These are phyloP conservation scores for Uromyces viciae-fabae DNA, from an alignment of 1,284 basidiomycete genomes.

Conservation along the genomic window DNA sequence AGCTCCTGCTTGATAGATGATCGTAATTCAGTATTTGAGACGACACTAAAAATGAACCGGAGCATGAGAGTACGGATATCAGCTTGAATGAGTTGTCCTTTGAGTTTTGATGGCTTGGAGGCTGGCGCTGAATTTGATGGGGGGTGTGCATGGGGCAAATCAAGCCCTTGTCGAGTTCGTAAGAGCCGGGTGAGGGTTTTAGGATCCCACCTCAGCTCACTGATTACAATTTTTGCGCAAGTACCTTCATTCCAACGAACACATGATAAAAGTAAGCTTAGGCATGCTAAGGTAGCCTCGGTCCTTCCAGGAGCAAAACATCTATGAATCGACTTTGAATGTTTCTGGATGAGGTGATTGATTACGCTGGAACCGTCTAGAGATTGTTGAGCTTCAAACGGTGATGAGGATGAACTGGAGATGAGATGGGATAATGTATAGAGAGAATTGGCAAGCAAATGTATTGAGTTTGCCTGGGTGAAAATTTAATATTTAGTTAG, in stretches of 20 bases:
- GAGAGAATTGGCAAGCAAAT: slow-evolving; percentile 39
- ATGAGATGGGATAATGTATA: slow-evolving; percentile 41
- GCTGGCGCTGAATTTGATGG: neutral
- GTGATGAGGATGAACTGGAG: neutral
- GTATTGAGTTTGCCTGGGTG: slow-evolving; percentile 39
- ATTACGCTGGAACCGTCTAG: slow-evolving; percentile 35
- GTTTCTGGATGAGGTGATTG: slow-evolving; percentile 33
- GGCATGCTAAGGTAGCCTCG: slow-evolving; percentile 42
- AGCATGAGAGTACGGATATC: slow-evolving; percentile 39
- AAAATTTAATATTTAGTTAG: neutral
- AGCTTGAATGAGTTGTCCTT: slow-evolving; percentile 26
- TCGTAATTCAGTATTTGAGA: slow-evolving; percentile 19
- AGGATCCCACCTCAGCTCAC: slow-evolving; percentile 41
- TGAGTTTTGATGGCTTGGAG: slow-evolving; percentile 36
- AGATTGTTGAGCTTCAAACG: slow-evolving; percentile 4
- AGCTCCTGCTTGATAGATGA: slow-evolving; percentile 35
- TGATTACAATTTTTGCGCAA: slow-evolving; percentile 33
- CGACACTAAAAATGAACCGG: slow-evolving; percentile 32
- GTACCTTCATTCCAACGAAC: slow-evolving; percentile 37
- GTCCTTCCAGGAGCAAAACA: slow-evolving; percentile 45
- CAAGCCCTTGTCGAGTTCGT: slow-evolving; percentile 23
- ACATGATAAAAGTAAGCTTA: slow-evolving; percentile 38
- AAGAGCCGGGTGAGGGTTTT: slow-evolving; percentile 42
- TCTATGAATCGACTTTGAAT: slow-evolving; percentile 42
- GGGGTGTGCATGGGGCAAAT: neutral